These are phyloP conservation scores for Flueggea neowawraea DNA, from an alignment of 441 rosid genomes.

Conservation along the genomic window DNA sequence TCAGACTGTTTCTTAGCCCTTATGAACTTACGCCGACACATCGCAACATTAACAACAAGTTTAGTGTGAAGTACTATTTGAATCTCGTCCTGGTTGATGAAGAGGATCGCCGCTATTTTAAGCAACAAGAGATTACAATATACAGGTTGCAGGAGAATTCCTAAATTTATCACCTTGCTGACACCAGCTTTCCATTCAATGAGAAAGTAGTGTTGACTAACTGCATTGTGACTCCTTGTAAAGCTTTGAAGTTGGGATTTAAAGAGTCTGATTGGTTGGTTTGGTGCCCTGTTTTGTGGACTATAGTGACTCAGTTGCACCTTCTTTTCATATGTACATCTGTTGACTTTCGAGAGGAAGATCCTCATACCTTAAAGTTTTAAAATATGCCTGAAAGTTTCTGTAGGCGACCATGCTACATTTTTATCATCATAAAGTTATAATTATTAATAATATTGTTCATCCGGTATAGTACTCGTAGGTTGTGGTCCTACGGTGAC, in stretches of 20 bases:
- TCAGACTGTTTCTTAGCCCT: slow-evolving; percentile 90
- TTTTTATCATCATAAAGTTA: too few relatives aligned
- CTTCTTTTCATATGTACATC: too few relatives aligned
- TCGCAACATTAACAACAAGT: slow-evolving; percentile 93
- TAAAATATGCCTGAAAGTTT: too few relatives aligned
- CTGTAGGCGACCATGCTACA: too few relatives aligned
- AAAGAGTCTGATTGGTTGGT: too few relatives aligned
- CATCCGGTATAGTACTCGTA: too few relatives aligned
- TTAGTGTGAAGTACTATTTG: slow-evolving; percentile 90
- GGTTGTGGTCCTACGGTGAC: too few relatives aligned
- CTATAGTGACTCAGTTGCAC: too few relatives aligned
- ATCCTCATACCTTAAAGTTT: too few relatives aligned
- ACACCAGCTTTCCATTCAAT: slow-evolving; percentile 11
- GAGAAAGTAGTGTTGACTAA: slow-evolving; percentile 16
- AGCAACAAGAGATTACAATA: slow-evolving; percentile 92
- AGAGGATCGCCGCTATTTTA: slow-evolving; percentile 94
- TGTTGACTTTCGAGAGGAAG: too few relatives aligned
- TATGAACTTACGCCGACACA: slow-evolving; percentile 94
- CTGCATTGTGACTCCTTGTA: slow-evolving; percentile 39
- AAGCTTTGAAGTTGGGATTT: slow-evolving; percentile 27
- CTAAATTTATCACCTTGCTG: slow-evolving; percentile 24
- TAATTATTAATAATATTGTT: too few relatives aligned
- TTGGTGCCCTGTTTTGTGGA: too few relatives aligned
- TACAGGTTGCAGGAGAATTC: slow-evolving; percentile 79
- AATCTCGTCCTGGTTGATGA: slow-evolving; percentile 95